Evolutionary conservation across 129 eudicot species (phyloP), one percentile per base, ranked within the genome.

Genomic region (Calendula officinalis): DNA sequence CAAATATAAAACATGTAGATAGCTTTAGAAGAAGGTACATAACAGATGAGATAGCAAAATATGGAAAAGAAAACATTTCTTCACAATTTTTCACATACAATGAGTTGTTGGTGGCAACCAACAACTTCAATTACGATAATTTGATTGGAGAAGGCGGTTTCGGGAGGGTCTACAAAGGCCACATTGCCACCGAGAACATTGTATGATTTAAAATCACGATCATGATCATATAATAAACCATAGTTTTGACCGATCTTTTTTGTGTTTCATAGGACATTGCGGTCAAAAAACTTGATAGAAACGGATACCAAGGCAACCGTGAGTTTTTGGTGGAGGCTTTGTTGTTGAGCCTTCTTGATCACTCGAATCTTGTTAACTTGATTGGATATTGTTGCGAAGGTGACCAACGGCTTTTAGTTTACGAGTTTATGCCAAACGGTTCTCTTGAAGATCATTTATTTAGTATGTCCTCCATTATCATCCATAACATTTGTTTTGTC

Each of bases 91-190:
- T 83, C 82, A 66, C 91, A 17, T 88, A 74, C 69, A 69, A 75
- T 3, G 96, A 92, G 34, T 64, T 92, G 70, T 73, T 73, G 17
- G n/a, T 13, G 30, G 92, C 85, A 30, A 92, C 99, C 40, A 57
- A 80, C 45, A 85, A 88, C 78, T 92, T 92, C 75, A 70, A 69
- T 42, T 69, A 72, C 49, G 64, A 85, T 8, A 38, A 3, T 36
- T 66, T 85, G 75, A 56, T 92, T 5, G 99, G 99, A n/a, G 99
- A 92, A 85, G 99, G 99, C 30, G 99, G 99, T 13, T 92, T 92
- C 40, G 96, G 99, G 69, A 77, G 89, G 78, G 96, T 92, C 35
- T 88, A 92, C 87, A 85, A 81, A 82, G 96, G 94, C 42, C 84
- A 63, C 61, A 38, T 87, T 17, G 59, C 78, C 50, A 70, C 54